Base-by-base conservation (phyloP, 2,329 filamentous ascomycete genomes). In the Colletotrichum chlorophyti region DNA sequence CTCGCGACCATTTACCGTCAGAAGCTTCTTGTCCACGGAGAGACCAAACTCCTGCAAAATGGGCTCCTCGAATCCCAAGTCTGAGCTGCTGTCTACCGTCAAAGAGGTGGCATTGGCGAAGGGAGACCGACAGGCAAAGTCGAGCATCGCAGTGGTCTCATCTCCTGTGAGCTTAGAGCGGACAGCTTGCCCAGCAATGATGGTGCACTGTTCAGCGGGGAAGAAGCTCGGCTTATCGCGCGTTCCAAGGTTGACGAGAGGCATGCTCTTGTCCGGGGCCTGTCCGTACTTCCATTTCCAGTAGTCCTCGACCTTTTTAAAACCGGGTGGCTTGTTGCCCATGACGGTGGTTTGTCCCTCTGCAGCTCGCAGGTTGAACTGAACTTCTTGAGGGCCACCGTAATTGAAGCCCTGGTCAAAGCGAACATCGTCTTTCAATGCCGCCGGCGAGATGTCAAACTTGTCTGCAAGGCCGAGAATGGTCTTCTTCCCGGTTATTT, bases 1-100 rank as follows among this genome's bases (percentile, higher is more conserved):
- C 35, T 94, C 82, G 6, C 93, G 86, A 1, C 85, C 93, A 1
- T 79, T 78, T 0, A 97, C 90, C 0, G 89, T 90, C 29, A 96
- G 77, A 29, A 97, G 79, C 1, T 77, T 72, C 11, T 82, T 80
- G 6, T 76, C 79, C 3, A 93, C 80, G 1, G 74, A 73, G 60
- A 96, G 78, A 5, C 88, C 88, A 60, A 93, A 95, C 2, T 77
- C 65, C 5, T 62, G 31, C 59, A 69, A 50, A 6, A 54, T 24
- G 0, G 72, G 61, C 2, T 74, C 70, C 38, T 85, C 80, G 2
- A 91, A 77, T 2, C 83, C 82, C 19, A 94, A 77, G 5, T 85
- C 74, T 15, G 75, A 62, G 21, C 85, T 80, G 3, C 84, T 89
- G 8, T 80, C 78, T 0, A 70, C 79, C 2, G 82, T 79, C 65